These are phyloP conservation scores for Cytospora piceae DNA, from an alignment of 2,329 filamentous ascomycete genomes.

Conservation along the genomic window DNA sequence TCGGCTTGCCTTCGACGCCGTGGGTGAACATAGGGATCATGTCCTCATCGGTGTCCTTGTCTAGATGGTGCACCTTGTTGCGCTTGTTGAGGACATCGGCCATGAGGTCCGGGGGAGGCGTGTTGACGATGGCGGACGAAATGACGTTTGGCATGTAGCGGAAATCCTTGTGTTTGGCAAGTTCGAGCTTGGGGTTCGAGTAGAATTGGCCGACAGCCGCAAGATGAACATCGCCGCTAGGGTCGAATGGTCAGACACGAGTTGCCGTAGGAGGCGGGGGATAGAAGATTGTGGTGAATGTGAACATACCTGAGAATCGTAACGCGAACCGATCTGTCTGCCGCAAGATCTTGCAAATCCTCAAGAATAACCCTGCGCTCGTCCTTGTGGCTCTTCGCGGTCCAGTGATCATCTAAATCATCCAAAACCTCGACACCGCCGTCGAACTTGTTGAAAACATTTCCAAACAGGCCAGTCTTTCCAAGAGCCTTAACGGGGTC, in stretches of 20 bases:
- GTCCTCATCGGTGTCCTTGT: slow-evolving; percentile 83
- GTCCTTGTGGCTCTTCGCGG: slow-evolving; percentile 88
- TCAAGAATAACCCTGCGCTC: slow-evolving; percentile 87
- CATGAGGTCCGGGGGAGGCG: slow-evolving; percentile 83
- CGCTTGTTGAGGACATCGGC: slow-evolving; percentile 92
- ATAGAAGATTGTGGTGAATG: not conserved
- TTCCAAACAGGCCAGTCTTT: slow-evolving; percentile 77
- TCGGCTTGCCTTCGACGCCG: slow-evolving; percentile 84
- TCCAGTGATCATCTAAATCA: slow-evolving; percentile 96
- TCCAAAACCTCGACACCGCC: slow-evolving; percentile 90
- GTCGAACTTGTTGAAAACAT: slow-evolving; percentile 85
- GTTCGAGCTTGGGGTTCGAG: slow-evolving; percentile 77
- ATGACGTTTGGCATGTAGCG: slow-evolving; percentile 97
- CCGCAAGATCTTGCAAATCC: slow-evolving; percentile 90
- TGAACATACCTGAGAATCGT: slow-evolving; percentile 74
- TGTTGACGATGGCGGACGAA: slow-evolving; percentile 92
- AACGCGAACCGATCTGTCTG: slow-evolving; percentile 87
- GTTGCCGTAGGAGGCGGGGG: not conserved
- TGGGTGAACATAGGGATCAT: slow-evolving; percentile 94
- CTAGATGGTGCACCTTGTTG: slow-evolving; percentile 78
- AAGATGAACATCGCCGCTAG: slow-evolving; percentile 88
- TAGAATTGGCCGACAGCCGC: slow-evolving; percentile 94
- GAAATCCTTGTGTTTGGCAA: slow-evolving; percentile 89
- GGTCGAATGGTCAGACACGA: slow-evolving; percentile 12
- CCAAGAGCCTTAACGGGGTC: slow-evolving; percentile 88